Evolutionary conservation across 305 asterid genomes (phyloP), one percentile per base, ranked within the genome.

Genomic region (Fraxinus floribunda): DNA sequence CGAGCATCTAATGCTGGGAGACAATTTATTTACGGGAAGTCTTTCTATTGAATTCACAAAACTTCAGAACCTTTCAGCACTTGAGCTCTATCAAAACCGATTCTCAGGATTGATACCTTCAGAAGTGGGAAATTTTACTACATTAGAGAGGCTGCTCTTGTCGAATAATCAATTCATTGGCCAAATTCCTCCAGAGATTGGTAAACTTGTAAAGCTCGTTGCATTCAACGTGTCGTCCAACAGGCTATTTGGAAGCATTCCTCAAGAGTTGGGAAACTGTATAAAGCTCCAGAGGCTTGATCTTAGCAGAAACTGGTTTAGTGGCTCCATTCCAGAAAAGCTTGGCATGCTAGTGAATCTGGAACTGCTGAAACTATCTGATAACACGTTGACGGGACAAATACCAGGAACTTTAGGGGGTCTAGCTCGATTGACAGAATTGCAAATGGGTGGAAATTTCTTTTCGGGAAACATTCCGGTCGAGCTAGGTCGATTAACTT

Each of bases 271-370:
- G 85, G 95, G 97, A 7, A 84, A 88, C 64, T 94, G 98, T 76
- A 24, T 86, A 11, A 94, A 88, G 88, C 96, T 94, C 64, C 97
- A 94, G 79, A 83, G 97, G 88, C 97, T 94, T 84, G 98, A 94
- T 86, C 95, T 94, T 66, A 93, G 98, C 76, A 82, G 89, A 32
- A 94, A 94, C 62, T 82, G 55, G 84, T 94, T 94, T 52, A 75
- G 90, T 2, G 93, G 97, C 73, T 74, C 83, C 22, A 79, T 94
- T 74, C 95, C 98, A 0, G 87, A 86, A 10, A 82, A 89, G 68
- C 84, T 94, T 16, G 98, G 98, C n/a, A 82, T 78, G 89, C 86
- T 94, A 2, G 93, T 93, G 86, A 94, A 94, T 79, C 88, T 94
- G 70, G 98, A 94, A 78, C 75, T 90, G 85, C 90, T 94, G 55